These are phyloP conservation scores for Salix udensis DNA, from an alignment of 345 rosid species.

Conservation along the genomic window DNA sequence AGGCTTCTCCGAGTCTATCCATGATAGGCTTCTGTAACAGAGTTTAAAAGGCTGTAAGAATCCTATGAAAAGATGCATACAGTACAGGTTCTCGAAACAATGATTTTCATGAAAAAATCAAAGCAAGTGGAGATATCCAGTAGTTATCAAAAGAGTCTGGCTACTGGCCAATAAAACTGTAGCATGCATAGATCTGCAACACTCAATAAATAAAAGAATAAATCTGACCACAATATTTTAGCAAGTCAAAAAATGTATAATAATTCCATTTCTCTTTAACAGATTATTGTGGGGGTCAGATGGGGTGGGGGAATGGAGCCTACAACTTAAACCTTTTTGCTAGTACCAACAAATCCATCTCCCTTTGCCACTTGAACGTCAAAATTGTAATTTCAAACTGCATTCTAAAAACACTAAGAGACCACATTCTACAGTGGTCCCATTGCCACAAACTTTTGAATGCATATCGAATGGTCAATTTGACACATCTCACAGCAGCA, in stretches of 20 bases:
- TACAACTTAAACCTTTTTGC: not conserved
- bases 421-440: not conserved
- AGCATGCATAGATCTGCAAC: not conserved
- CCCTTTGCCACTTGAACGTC: not conserved
- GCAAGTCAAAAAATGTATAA: not conserved
- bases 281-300: too few species aligned
- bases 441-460: not conserved
- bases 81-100: not conserved
- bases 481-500: not conserved
- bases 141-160: not conserved
- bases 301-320: too few species aligned
- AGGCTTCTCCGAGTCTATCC: constrained; percentile 93
- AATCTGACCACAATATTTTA: not conserved
- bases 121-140: not conserved
- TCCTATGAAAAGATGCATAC: not conserved
- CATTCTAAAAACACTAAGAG: not conserved
- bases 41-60: not conserved
- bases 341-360: not conserved
- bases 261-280: too few species aligned
- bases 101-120: not conserved
- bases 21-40: constrained; percentile 82
- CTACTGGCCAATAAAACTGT: not conserved
- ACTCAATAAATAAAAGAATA: not conserved
- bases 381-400: not conserved
- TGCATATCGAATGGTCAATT: not conserved